Base-by-base conservation (phyloP, 495 filamentous ascomycete genomes). In the Trichoderma reesei region DNA sequence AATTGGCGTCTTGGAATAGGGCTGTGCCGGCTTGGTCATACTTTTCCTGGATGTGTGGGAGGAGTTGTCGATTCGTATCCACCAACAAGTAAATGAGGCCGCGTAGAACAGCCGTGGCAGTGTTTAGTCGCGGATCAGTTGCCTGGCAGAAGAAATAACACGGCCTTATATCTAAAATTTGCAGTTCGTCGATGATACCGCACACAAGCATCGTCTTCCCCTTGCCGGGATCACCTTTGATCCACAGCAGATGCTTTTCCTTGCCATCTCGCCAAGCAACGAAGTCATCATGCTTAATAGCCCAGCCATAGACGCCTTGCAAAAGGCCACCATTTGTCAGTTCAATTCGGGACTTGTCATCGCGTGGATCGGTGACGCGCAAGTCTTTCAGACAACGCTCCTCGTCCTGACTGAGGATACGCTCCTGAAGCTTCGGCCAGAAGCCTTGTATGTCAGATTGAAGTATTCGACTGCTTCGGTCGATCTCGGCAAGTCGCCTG, bases 161-260 rank as follows among this genome's bases (percentile, higher is more conserved):
- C 13, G 80, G 41, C 31, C 13, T 31, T 6, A 3, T 56, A 13
- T 26, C 13, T 33, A 13, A 31, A 0, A 3, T 26, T 26, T 33
- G 5, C 31, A 79, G 66, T 26, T 77, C 62, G 38, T 76, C 65
- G 56, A 79, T 74, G 54, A 79, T 70, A 26, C 73, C 74, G 20
- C 69, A 74, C 42, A 81, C 39, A 1, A 80, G 72, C 79, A 82
- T 82, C n/a, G 76, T 80, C 69, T 81, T 81, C 9, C 78, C 78
- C 59, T 72, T 81, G 18, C 77, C 76, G 48, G 72, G 72, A 26
- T 69, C 73, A 8, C 79, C 65, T 8, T 80, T 71, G 65, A 80
- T 78, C 54, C 68, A 71, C 66, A 76, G 63, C 69, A 76, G 54
- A 5, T 61, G 60, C 6, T 14, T 33, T 8, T 41, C 60, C 33